Evolutionary conservation across 2,329 filamentous ascomycete genomes (phyloP), one percentile per base, ranked within the genome.

Genomic region (Fusarium nanum): DNA sequence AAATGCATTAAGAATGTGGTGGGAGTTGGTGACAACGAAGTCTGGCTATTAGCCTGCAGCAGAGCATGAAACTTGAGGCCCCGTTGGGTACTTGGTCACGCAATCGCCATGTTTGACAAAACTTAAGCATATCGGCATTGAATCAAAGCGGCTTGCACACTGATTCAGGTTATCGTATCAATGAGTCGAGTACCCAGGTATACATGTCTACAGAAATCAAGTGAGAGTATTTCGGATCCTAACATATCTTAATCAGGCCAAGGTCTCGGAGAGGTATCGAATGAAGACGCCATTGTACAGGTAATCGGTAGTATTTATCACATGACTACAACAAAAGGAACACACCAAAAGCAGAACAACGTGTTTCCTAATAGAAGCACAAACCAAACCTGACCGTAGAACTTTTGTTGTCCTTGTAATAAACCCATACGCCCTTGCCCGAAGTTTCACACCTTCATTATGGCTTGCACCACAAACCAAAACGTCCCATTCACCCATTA

Each of bases 371-470:
- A 48, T 42, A 62, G 53, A 62, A 52, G 63, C 23, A 30, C 47
- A 25, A 52, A 55, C 47, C 46, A 44, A 34, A 52, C 46, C 37
- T 44, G 54, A 60, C 48, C 28, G 56, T 65, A 60, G 23, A 60
- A 56, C 53, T 41, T 72, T 75, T 67, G 34, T 60, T 65, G 46
- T 53, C 58, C 62, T 49, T 46, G 40, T 59, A 27, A 57, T 63
- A 57, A 69, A 50, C 54, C 50, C n/a, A 62, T 75, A 32, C 73
- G 70, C 73, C 69, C 47, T 57, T 49, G 20, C 53, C 52, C 56
- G 30, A 67, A 63, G 61, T 64, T 47, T 25, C 50, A 47, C 55
- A 64, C 45, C 61, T 45, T 49, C 40, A 13, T 66, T 11, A 44
- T 60, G 42, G 56, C 46, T 41, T 70, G 61, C 61, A 37, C 67